Evolutionary conservation across 2,329 filamentous ascomycete species (phyloP), one percentile per base, ranked within the genome.

Genomic region (Pyrenophora teres): DNA sequence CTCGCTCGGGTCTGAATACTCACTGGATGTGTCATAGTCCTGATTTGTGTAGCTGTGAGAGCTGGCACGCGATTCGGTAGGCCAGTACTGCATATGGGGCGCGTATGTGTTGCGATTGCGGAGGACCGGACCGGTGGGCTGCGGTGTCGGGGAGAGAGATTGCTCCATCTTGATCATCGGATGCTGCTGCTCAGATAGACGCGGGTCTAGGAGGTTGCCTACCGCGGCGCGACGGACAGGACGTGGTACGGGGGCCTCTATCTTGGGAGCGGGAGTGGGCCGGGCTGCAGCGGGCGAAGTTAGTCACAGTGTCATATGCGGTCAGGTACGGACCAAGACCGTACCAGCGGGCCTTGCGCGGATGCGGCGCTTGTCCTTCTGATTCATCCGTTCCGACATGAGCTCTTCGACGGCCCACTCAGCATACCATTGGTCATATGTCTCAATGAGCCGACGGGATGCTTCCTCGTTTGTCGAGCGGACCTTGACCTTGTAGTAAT

Each of bases 401-500:
- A 96, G 77, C 41, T 80, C 79, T 56, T 89, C 85, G 49, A 97
- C 84, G 27, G 83, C 82, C 74, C 92, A 83, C 23, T 81, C 77
- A 13, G 81, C 78, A 68, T 92, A 95, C 93, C 93, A 97, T 31
- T 78, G 76, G 49, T 95, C 86, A 68, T 91, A 97, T 38, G 81
- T 76, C 31, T 85, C 80, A 38, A 96, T 78, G 27, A 83, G 72
- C 9, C 81, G 72, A 19, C 81, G 80, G n/a, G 88, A 85, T n/a
- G 77, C 76, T n/a, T 80, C 73, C 54, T 95, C 88, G 39, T 83
- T 80, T 46, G 85, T 82, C 48, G 87, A 84, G 50, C 83, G 84
- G 60, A 96, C 84, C 64, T 90, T 87, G 45, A 91, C 81, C 67
- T 90, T 91, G 77, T 92, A 95, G 65, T 90, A 86, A 69, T 90